phyloP scores from a whole-genome alignment of 106 monocot species.

The Vanilla planifolia region DNA sequence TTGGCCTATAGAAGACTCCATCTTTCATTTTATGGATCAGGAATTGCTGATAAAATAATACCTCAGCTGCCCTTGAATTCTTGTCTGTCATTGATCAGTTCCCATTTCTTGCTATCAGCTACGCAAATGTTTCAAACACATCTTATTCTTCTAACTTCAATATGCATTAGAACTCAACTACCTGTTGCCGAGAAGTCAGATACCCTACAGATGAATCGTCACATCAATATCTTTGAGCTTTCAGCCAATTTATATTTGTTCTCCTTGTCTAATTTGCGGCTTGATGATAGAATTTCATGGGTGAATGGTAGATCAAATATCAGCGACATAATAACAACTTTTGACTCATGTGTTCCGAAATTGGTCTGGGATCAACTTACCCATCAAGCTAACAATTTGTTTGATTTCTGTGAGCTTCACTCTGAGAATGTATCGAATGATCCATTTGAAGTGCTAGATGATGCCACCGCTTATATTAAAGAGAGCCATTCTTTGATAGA shows the following conservation, averaged over 20 bases:
- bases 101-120: slow-evolving; percentile 11
- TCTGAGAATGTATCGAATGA: slow-evolving; percentile 9
- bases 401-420: slow-evolving; percentile 10
- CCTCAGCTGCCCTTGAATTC: slow-evolving; percentile 23
- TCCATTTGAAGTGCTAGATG: slow-evolving; percentile 10
- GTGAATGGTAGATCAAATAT: neutral
- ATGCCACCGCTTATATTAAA: slow-evolving; percentile 21
- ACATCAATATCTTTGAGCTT: slow-evolving; percentile 26
- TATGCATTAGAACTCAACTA: slow-evolving; percentile 27
- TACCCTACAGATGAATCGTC: neutral
- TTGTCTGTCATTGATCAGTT: slow-evolving; percentile 19
- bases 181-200: slow-evolving; percentile 12
- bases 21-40: slow-evolving; percentile 28
- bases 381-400: slow-evolving; percentile 17
- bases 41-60: slow-evolving; percentile 7
- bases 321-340: neutral
- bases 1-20: slow-evolving; percentile 20
- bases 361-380: slow-evolving; percentile 6
- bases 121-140: slow-evolving; percentile 45
- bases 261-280: slow-evolving; percentile 13
- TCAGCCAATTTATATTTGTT: slow-evolving; percentile 24
- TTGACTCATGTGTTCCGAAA: slow-evolving; percentile 12
- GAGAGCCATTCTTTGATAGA: slow-evolving; percentile 23
- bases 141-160: slow-evolving; percentile 30
- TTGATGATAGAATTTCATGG: slow-evolving; percentile 2